Evolutionary conservation across 2,329 filamentous ascomycete species (phyloP), one percentile per base, ranked within the genome.

Genomic region (Cyphellophora europaea): DNA sequence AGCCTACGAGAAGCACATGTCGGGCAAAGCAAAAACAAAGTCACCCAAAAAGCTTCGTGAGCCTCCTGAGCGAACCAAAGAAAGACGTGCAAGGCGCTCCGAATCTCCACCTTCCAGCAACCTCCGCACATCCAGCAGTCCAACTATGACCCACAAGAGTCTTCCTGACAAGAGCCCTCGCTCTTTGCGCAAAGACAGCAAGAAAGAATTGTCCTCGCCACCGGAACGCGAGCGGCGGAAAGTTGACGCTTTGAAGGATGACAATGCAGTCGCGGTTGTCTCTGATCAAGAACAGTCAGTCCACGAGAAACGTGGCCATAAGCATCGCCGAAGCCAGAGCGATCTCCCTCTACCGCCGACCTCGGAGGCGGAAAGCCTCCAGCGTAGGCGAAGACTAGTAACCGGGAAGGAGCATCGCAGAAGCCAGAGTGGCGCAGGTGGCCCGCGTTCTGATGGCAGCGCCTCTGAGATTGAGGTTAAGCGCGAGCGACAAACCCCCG

Each of bases 1-100:
- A n/a, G 64, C 65, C 2, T 66, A 60, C 40, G 61, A 67, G 30
- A 59, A 58, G 19, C 53, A 57, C 41, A 27, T 47, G 16, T 43
- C 44, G 32, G 39, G 40, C 19, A 51, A 55, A 42, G 38, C 41
- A 45, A 32, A 38, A 43, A n/a, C 50, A 50, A 31, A 23, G 2
- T 64, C 61, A 8, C 61, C 61, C 8, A 56, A 59, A 35, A 54
- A 54, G 19, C 48, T 55, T 4, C 57, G 61, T 17, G 59, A 58
- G 10, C n/a, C n/a, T n/a, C 53, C 52, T 33, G 59, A 62, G n/a
- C 61, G 53, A 40, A 53, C 58, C 4, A 53, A 50, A n/a, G 53
- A 54, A 37, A 55, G 57, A 11, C 23, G 46, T 4, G 41, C 40
- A 13, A 55, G 56, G 37, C 53, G 54, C 5, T 66, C 63, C 8